Evolutionary conservation across 2,329 filamentous ascomycete genomes (phyloP).

Genomic region (Penicillium sp.): DNA sequence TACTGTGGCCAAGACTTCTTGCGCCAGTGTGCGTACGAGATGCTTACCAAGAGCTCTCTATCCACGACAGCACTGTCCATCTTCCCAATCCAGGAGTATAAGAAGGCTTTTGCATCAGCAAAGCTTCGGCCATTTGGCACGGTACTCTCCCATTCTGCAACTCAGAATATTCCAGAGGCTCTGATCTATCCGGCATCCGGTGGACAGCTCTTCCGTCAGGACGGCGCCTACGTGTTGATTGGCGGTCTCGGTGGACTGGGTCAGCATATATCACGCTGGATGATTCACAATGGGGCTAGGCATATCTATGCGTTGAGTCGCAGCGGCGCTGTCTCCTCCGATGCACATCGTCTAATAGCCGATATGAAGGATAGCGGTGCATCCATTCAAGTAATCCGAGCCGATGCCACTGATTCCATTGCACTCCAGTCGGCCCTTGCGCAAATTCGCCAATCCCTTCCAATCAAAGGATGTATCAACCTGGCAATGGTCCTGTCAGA

Average conservation of each 20-base stretch:
- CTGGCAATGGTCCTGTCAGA: conserved; percentile 37
- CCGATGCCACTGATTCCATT: conserved; percentile 9
- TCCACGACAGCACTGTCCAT: no score
- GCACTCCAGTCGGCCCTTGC: neutral
- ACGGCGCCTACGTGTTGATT: conserved; percentile 23
- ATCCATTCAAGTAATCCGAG: conserved; percentile 8
- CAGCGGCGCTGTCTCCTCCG: conserved; percentile 19
- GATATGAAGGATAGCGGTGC: neutral
- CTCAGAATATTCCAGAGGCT: no score
- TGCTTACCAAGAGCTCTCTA: neutral
- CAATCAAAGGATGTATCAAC: conserved; percentile 35
- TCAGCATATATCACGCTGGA: conserved; percentile 26
- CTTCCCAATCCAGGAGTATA: no score
- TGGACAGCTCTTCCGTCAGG: no score
- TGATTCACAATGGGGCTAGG: conserved; percentile 26
- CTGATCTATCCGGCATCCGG: no score
- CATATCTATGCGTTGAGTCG: conserved; percentile 28
- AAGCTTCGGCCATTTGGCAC: no score
- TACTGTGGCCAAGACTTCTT: neutral
- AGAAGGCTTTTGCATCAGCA: no score
- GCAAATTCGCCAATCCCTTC: conserved; percentile 10
- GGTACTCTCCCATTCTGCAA: no score
- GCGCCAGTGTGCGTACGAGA: neutral
- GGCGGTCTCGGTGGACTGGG: conserved; percentile 29
- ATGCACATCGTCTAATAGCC: neutral